Evolutionary conservation across 1,284 basidiomycete genomes (phyloP).

Genomic region (Athelia sp.): DNA sequence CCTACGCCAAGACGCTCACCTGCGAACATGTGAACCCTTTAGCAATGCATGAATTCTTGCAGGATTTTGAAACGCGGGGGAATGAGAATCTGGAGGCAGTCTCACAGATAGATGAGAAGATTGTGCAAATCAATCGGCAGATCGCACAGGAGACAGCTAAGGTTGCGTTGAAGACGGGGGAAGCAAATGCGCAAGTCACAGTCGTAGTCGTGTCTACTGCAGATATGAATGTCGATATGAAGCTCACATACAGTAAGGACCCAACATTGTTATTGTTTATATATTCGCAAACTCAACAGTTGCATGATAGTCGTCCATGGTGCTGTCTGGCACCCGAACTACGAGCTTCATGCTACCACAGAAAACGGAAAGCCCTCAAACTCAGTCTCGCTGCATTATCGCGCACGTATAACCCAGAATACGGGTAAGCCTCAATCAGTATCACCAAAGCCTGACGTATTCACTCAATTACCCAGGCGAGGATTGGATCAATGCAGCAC

Average conservation of each 20-base stretch:
- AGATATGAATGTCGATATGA: conserved; percentile 34
- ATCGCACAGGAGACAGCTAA: conserved; percentile 32
- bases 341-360: conserved; percentile 52
- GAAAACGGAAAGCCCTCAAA: conserved; percentile 36
- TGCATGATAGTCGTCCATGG: conserved; percentile 39
- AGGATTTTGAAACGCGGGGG: conserved; percentile 34
- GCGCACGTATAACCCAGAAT: conserved; percentile 45
- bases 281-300: neutral
- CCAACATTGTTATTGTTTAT: too few species aligned
- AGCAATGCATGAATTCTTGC: conserved; percentile 35
- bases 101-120: conserved; percentile 32
- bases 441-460: neutral
- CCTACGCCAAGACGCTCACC: conserved; percentile 37
- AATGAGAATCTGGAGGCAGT: conserved; percentile 31
- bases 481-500: conserved; percentile 45
- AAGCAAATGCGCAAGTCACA: conserved; percentile 29
- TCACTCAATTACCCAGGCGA: conserved; percentile 43
- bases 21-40: conserved; percentile 37
- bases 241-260: conserved; percentile 50
- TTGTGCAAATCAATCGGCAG: conserved; percentile 32
- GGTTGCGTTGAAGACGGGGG: conserved; percentile 28
- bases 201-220: conserved; percentile 26
- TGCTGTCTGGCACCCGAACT: conserved; percentile 47
- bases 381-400: conserved; percentile 47
- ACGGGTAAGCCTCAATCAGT: neutral